Conservation (phyloP, 2,329 filamentous ascomycete genomes). For the Diaporthe amygdali region DNA sequence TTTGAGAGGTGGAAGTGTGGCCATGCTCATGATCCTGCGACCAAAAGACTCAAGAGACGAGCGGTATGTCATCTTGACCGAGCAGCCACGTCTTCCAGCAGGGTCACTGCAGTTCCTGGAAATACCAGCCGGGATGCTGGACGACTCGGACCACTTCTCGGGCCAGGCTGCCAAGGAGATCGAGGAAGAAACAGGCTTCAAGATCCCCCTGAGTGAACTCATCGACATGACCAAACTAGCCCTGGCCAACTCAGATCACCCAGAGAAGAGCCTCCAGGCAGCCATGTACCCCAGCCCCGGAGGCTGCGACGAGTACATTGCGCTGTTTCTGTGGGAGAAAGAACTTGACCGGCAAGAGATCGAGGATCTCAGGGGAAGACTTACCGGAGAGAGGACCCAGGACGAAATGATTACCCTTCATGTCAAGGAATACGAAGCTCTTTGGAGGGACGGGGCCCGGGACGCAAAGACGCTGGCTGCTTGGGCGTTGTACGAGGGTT, state of each 20-base stretch:
- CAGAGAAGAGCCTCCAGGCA: conserved; percentile 42
- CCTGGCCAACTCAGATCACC: conserved; percentile 37
- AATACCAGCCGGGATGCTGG: conserved; percentile 68
- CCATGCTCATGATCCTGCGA: conserved; percentile 61
- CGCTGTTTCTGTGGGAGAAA: conserved; percentile 63
- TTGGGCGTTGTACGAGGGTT: conserved; percentile 60
- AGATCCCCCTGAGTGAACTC: conserved; percentile 53
- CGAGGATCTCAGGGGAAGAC: conserved; percentile 58
- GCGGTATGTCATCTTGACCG: conserved; percentile 62
- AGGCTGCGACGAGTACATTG: conserved; percentile 65
- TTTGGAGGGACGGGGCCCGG: conserved; percentile 61
- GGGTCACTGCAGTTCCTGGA: conserved; percentile 62
- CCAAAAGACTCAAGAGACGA: conserved; percentile 57
- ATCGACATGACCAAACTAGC: conserved; percentile 57
- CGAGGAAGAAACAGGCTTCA: conserved; percentile 62
- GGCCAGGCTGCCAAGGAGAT: conserved; percentile 66
- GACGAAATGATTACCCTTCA: conserved; percentile 68
- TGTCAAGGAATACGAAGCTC: conserved; percentile 58
- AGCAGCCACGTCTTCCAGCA: conserved; percentile 62
- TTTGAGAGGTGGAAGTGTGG: conserved; percentile 65
- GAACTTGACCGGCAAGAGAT: conserved; percentile 55
- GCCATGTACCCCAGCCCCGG: conserved; percentile 64
- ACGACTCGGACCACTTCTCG: conserved; percentile 58
- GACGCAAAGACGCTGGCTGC: conserved; percentile 66
- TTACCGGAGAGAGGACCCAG: conserved; percentile 63